Base-by-base conservation (phyloP, 1,139 yeast species). In the Geotrichum histeridarum region DNA sequence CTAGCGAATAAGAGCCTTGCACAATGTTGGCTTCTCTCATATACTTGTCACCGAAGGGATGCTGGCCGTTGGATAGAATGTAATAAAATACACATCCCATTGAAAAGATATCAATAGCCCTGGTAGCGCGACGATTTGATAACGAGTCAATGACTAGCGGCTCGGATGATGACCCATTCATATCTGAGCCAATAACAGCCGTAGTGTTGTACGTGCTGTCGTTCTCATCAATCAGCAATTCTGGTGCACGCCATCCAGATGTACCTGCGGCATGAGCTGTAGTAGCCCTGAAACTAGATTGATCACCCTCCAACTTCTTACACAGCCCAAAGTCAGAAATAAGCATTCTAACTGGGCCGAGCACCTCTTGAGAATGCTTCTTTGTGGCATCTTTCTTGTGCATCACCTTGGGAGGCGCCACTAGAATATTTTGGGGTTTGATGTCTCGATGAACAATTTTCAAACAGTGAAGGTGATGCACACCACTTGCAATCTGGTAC, bases 241-340 rank as follows among this genome's bases (percentile, higher is more conserved):
- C 99, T 0, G 99, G 99, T 0, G 99, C 98, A 62, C 98, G 79
- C 99, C 99, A 93, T 1, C 99, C 99, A 7, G 93, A 81, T 0
- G 99, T 93, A 1, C 99, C 99, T 0, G 97, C 96, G 9, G 95
- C 95, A 64, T 89, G 86, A 33, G 90, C 90, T 0, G 93, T 84
- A 0, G 96, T 91, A 0, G 97, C 95, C 60, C 93, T 79, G 68
- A 93, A 93, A 7, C 96, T 88, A 1, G 96, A 86, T 69, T 93
- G 97, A 63, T 90, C 98, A 15, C 83, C 82, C 59, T 93, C 99
- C 53, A 93, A 73, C 66, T 86, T 87, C 66, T 93, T 91, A 69
- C 99, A 93, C 30, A 93, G 77, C 0, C 99, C 99, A 73, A 93
- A 94, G 70, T 93, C 99, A 0, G 97, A 90, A 32, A 93, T 90